Percentiles rank a stretch among this genome's conserved stretches.
These are phyloP conservation scores for Tulasnella sp. DNA, from an alignment of 768 basidiomycete species.

Conservation along the genomic window DNA sequence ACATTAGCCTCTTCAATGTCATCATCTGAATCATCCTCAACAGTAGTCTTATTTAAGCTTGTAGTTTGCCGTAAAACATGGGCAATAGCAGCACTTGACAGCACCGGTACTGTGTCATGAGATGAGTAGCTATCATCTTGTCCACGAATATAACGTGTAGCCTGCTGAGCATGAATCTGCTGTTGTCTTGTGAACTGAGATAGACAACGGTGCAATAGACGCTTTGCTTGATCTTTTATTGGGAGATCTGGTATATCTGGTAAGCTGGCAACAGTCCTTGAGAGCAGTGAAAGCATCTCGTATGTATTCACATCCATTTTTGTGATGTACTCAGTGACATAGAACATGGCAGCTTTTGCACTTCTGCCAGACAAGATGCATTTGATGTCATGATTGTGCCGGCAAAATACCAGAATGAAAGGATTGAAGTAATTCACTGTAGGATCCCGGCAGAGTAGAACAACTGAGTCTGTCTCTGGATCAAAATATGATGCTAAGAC, in stretches of 20 bases:
- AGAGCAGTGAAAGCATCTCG: too few species aligned
- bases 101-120: constrained; percentile 43
- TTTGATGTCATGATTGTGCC: too few species aligned
- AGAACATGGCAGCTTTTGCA: too few species aligned
- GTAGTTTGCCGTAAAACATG: not conserved
- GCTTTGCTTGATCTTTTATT: too few species aligned
- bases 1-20: not conserved
- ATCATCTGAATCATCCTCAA: not conserved
- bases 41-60: too few species aligned
- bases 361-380: too few species aligned
- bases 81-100: not conserved
- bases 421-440: constrained; percentile 35
- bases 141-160: constrained; percentile 43
- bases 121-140: constrained; percentile 41
- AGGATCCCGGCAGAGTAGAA: constrained; percentile 41
- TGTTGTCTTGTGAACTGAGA: constrained; percentile 40
- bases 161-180: constrained; percentile 47
- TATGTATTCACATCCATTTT: too few species aligned
- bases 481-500: constrained; percentile 43
- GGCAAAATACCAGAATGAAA: too few species aligned
- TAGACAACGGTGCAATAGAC: too few species aligned
- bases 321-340: too few species aligned
- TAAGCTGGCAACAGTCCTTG: too few species aligned
- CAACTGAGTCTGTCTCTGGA: constrained; percentile 42
- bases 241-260: too few species aligned